A percentile compares a stretch with the other conserved stretches of the same genome.
Evolutionary conservation across 345 rosid genomes (phyloP).

Genomic region (Arabidopsis suecica): DNA sequence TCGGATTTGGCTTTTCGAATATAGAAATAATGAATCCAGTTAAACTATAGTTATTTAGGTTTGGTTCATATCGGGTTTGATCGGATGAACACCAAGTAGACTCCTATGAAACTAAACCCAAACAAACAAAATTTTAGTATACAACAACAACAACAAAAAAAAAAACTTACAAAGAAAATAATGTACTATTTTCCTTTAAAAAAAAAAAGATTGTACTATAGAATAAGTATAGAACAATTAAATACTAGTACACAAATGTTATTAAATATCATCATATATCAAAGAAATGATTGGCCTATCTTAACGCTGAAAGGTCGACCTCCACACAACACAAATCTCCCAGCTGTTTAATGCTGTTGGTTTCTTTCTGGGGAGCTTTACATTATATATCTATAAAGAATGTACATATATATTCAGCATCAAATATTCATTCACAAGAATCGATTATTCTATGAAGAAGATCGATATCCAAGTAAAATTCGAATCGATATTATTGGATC

Average conservation of each 20-base stretch:
- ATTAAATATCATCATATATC: conserved; percentile 4
- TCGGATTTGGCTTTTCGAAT: no score
- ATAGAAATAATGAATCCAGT: background rate
- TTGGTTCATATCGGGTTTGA: no score
- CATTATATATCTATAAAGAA: conserved; percentile 14
- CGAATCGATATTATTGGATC: conserved; percentile 26
- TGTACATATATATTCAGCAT: conserved; percentile 21
- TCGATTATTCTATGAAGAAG: conserved; percentile 13
- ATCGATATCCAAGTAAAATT: conserved; percentile 33
- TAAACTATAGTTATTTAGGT: no score
- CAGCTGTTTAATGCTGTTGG: conserved; percentile 45
- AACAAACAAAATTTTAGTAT: no score
- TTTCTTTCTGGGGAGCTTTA: conserved; percentile 45
- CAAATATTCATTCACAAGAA: conserved; percentile 13
- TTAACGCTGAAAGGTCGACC: conserved; percentile 46
- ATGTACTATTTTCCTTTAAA: background rate
- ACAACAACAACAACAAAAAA: background rate
- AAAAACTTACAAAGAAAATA: background rate
- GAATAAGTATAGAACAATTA: conserved; percentile 18
- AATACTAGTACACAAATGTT: background rate
- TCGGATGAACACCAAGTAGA: no score
- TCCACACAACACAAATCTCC: conserved; percentile 45
- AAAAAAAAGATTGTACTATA: background rate
- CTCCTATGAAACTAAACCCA: no score
- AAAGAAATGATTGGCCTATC: conserved; percentile 42